A percentile compares a stretch with the other conserved stretches of the same genome.
Evolutionary conservation across 768 basidiomycete species (phyloP).

Genomic region (Boletus reticuloceps): DNA sequence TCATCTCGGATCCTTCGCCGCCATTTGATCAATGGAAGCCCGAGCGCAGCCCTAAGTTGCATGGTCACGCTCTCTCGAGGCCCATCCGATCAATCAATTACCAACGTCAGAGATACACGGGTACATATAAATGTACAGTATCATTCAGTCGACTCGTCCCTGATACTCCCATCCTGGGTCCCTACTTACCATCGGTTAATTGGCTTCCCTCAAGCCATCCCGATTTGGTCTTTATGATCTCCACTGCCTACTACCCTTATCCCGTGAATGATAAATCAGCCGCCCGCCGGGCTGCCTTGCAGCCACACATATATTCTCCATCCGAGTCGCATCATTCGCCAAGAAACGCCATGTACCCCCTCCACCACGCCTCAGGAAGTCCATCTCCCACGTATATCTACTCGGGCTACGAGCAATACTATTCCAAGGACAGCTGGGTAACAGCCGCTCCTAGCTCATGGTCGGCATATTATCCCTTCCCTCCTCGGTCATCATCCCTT

Average conservation of each 20-base stretch:
- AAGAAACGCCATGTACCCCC: slow-evolving; percentile 29
- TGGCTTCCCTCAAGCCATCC: slow-evolving; percentile 13
- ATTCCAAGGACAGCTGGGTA: slow-evolving; percentile 21
- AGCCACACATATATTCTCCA: slow-evolving; percentile 33
- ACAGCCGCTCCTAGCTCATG: slow-evolving; percentile 16
- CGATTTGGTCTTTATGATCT: slow-evolving; percentile 32
- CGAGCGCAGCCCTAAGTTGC: slow-evolving; percentile 28
- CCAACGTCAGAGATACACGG: slow-evolving; percentile 29
- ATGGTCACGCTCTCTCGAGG: slow-evolving; percentile 27
- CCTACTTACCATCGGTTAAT: slow-evolving; percentile 16
- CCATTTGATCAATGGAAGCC: slow-evolving; percentile 34
- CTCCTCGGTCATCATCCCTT: slow-evolving; percentile 15
- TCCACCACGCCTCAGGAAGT: slow-evolving; percentile 16
- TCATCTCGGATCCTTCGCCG: slow-evolving; percentile 27
- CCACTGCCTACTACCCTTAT: slow-evolving; percentile 29
- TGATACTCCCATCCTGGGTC: slow-evolving; percentile 27
- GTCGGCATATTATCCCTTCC: slow-evolving; percentile 16
- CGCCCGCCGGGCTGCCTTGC: slow-evolving; percentile 16
- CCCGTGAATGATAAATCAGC: slow-evolving; percentile 24
- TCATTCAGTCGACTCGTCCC: slow-evolving; percentile 21
- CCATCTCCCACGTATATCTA: slow-evolving; percentile 23
- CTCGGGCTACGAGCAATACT: slow-evolving; percentile 21
- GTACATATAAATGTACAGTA: slow-evolving; percentile 34
- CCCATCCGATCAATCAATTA: slow-evolving; percentile 31
- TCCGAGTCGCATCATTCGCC: slow-evolving; percentile 21